These are phyloP conservation scores for Pleurotus ostreatus DNA, from an alignment of 768 basidiomycete species.

Conservation along the genomic window DNA sequence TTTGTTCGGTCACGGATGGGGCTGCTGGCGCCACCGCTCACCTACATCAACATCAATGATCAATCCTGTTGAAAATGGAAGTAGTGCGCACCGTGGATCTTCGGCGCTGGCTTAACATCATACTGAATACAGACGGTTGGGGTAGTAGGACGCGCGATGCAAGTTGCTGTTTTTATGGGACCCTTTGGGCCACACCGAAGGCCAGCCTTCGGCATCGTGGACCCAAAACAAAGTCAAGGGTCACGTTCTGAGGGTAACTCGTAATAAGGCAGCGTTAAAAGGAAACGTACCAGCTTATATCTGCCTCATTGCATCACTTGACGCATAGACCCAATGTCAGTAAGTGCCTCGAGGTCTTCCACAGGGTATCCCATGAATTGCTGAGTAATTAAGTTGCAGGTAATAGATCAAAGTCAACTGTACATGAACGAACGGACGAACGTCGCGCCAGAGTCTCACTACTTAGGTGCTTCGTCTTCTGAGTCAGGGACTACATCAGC, in stretches of 20 bases:
- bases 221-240: not conserved
- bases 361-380: too few species aligned
- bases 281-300: not conserved
- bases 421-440: too few species aligned
- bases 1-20: not conserved
- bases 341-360: not conserved
- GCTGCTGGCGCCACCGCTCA: not conserved
- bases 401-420: too few species aligned
- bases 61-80: not conserved
- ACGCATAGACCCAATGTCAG: not conserved
- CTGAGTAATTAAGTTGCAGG: too few species aligned
- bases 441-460: not conserved
- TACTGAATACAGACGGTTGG: not conserved
- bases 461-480: not conserved
- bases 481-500: not conserved
- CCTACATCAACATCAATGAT: not conserved
- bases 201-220: not conserved
- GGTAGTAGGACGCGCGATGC: not conserved
- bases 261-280: not conserved
- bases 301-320: not conserved
- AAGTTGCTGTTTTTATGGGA: not conserved
- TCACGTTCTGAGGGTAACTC: not conserved
- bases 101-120: not conserved
- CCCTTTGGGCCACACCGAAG: not conserved
- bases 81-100: not conserved